These are phyloP conservation scores for Phytophthora ohioensis DNA, from an alignment of 352 stramenopile genomes.

Conservation along the genomic window DNA sequence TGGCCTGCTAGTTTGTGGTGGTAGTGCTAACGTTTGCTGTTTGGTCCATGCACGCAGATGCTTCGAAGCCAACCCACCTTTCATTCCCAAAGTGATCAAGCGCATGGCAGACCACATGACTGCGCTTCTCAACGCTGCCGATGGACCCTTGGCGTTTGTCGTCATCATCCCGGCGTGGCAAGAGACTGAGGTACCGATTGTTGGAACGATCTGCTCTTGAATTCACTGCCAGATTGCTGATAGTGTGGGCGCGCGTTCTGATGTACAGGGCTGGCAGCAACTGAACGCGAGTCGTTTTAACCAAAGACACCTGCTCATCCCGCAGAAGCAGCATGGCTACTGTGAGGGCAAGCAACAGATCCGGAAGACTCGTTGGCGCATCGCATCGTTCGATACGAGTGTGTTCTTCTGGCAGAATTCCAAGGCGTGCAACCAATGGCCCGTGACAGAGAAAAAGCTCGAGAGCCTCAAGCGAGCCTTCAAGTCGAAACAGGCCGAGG, in stretches of 20 bases:
- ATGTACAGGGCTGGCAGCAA: slow-evolving; percentile 73
- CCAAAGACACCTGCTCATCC: slow-evolving; percentile 73
- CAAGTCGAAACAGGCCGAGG: slow-evolving; percentile 80
- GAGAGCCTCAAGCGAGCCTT: slow-evolving; percentile 68
- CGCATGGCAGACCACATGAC: slow-evolving; percentile 92
- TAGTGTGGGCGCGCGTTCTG: neutral
- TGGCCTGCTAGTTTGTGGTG: neutral
- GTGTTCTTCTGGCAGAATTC: slow-evolving; percentile 97
- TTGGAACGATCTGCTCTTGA: neutral
- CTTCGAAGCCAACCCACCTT: slow-evolving; percentile 96
- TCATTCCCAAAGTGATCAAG: slow-evolving; percentile 93
- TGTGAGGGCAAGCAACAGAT: slow-evolving; percentile 94
- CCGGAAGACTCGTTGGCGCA: slow-evolving; percentile 86
- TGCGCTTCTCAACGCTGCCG: slow-evolving; percentile 67
- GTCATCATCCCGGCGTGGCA: slow-evolving; percentile 93
- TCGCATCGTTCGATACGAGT: slow-evolving; percentile 96
- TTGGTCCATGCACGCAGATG: slow-evolving; percentile 39
- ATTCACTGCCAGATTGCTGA: neutral
- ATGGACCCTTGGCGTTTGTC: slow-evolving; percentile 88
- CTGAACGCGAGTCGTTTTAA: slow-evolving; percentile 84
- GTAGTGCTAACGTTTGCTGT: neutral
- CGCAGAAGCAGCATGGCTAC: slow-evolving; percentile 91
- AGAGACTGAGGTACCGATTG: slow-evolving; percentile 63
- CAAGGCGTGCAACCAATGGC: slow-evolving; percentile 74
- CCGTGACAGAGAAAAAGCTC: slow-evolving; percentile 66